Conservation (phyloP, 805 yeast species). For the Cyberlindnera maclurae region DNA sequence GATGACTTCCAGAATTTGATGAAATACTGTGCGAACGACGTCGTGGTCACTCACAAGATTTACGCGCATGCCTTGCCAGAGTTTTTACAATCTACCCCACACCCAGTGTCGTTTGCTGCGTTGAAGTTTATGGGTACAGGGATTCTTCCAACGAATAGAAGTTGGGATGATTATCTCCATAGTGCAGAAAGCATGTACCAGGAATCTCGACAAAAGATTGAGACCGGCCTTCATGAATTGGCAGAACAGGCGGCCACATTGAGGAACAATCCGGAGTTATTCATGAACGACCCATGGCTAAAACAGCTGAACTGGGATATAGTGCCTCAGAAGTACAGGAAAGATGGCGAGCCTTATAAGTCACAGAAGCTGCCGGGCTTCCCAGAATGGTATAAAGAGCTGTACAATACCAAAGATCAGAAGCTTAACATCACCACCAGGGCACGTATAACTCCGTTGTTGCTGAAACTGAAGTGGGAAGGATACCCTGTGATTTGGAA, state of each 20-base stretch:
- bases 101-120: conserved; percentile 92
- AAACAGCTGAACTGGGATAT: conserved; percentile 84
- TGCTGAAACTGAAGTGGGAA: conserved; percentile 80
- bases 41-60: conserved; percentile 63
- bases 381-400: conserved; percentile 86
- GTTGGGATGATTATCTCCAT: conserved; percentile 69
- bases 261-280: conserved; percentile 35
- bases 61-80: conserved; percentile 62
- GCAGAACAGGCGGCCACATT: conserved; percentile 51
- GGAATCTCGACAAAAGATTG: conserved; percentile 48
- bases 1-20: conserved; percentile 55
- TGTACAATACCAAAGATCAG: conserved; percentile 32
- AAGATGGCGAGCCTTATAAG: conserved; percentile 61
- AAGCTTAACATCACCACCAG: conserved; percentile 59
- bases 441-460: conserved; percentile 67
- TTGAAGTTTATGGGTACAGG: conserved; percentile 64
- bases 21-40: conserved; percentile 83
- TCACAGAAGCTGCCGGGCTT: conserved; percentile 80
- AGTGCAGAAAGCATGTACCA: conserved; percentile 63
- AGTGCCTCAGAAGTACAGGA: conserved; percentile 51
- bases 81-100: conserved; percentile 68
- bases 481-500: conserved; percentile 78
- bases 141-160: conserved; percentile 67
- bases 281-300: conserved; percentile 76
- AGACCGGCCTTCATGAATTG: conserved; percentile 46